These are phyloP conservation scores for Gigaspora rosea DNA, from an alignment of 192 early-diverging fungal genomes.

Conservation along the genomic window DNA sequence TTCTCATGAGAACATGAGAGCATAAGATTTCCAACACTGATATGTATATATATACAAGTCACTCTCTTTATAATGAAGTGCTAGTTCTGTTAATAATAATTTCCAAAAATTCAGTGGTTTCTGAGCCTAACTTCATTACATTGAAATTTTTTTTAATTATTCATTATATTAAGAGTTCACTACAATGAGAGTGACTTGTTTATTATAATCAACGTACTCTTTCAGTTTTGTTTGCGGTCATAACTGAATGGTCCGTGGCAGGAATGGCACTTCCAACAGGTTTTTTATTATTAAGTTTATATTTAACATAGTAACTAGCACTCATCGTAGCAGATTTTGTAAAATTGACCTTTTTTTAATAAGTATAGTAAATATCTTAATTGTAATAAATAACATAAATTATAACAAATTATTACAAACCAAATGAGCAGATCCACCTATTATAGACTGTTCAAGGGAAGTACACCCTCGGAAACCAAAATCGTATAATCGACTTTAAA, in stretches of 20 bases:
- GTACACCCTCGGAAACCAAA: conserved; percentile 94
- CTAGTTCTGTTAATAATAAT: no score
- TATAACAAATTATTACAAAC: conserved; percentile 38
- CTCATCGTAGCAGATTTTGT: conserved; percentile 78
- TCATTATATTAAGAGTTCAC: neutral
- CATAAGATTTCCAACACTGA: no score
- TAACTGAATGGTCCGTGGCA: conserved; percentile 90
- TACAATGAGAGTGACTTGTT: neutral
- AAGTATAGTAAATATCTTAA: neutral
- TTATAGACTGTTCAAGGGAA: conserved; percentile 80
- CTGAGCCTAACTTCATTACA: no score
- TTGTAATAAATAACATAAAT: conserved; percentile 22
- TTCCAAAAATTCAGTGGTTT: no score
- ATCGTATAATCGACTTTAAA: conserved; percentile 72
- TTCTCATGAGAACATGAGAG: no score
- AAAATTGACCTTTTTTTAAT: conserved; percentile 68
- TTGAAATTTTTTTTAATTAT: no score
- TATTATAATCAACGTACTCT: conserved; percentile 38
- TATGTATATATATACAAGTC: no score
- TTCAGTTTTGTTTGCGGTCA: conserved; percentile 75
- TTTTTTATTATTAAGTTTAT: conserved; percentile 69
- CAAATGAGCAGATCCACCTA: conserved; percentile 84
- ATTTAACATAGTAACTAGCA: conserved; percentile 80
- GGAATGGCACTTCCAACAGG: conserved; percentile 80
- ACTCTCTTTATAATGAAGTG: no score